Conservation (phyloP, 805 yeast genomes). For the Candida succiphila region DNA sequence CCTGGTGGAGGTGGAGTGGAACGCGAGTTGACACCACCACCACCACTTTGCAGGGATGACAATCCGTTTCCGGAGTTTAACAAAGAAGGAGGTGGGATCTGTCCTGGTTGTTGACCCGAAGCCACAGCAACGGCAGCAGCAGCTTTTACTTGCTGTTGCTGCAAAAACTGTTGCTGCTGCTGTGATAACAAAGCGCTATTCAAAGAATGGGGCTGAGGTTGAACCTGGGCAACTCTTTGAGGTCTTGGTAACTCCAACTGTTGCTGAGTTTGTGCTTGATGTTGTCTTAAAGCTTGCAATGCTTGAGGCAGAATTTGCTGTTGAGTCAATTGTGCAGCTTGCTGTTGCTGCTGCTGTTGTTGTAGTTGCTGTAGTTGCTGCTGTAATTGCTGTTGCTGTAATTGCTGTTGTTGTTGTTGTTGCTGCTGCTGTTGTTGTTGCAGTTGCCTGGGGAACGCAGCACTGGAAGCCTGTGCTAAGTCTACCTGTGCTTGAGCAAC, state of each 20-base stretch:
- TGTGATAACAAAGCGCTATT: slow-evolving; percentile 20
- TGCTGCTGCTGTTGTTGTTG: slow-evolving; percentile 7
- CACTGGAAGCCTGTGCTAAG: too few relatives aligned
- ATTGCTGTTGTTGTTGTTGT: slow-evolving; percentile 5
- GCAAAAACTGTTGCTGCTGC: slow-evolving; percentile 23
- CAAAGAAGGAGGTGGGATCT: too few relatives aligned
- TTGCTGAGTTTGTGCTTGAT: slow-evolving; percentile 1
- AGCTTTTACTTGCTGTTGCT: slow-evolving; percentile 18
- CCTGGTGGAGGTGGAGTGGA: slow-evolving; percentile 74
- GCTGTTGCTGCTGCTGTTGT: slow-evolving; percentile 2
- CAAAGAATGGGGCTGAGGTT: too few relatives aligned
- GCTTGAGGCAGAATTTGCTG: too few relatives aligned
- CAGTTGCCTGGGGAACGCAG: too few relatives aligned
- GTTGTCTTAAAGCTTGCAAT: too few relatives aligned
- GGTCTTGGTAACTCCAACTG: slow-evolving; percentile 1
- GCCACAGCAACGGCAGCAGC: too few relatives aligned
- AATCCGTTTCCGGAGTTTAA: too few relatives aligned
- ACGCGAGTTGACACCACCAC: background rate
- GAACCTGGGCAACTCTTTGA: slow-evolving; percentile 1
- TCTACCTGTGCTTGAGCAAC: too few relatives aligned
- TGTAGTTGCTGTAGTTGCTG: slow-evolving; percentile 1
- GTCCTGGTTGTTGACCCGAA: too few relatives aligned
- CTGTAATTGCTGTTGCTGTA: slow-evolving; percentile 2
- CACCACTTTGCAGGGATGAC: slow-evolving; percentile 1
- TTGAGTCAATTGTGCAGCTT: slow-evolving; percentile 1